These are phyloP conservation scores for Dictyostelium discoideum DNA, from an alignment of 78 protist genomes.

Conservation along the genomic window dicty_2.7 NC_007090.3:3394501-3395000, in stretches of 20 bases:
- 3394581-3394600: constrained; percentile 40
- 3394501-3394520: constrained; percentile 56
- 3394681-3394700: background rate
- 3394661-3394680: constrained; percentile 51
- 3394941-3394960: background rate
- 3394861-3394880: constrained; percentile 28
- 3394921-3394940: constrained; percentile 10
- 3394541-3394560: background rate
- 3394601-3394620: background rate
- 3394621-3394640: constrained; percentile 29
- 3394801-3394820: background rate
- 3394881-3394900: constrained; percentile 2
- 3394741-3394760: too few species aligned
- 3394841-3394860: background rate
- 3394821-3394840: background rate
- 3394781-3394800: too few species aligned
- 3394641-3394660: background rate
- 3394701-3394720: too few species aligned
- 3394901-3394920: constrained; percentile 14
- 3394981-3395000: background rate
- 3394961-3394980: background rate
- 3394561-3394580: constrained; percentile 9
- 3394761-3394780: too few species aligned
- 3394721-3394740: too few species aligned
- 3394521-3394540: constrained; percentile 19